These are phyloP conservation scores for Botryotinia globosa DNA, from an alignment of 2,329 filamentous ascomycete genomes.

Conservation along the genomic window DNA sequence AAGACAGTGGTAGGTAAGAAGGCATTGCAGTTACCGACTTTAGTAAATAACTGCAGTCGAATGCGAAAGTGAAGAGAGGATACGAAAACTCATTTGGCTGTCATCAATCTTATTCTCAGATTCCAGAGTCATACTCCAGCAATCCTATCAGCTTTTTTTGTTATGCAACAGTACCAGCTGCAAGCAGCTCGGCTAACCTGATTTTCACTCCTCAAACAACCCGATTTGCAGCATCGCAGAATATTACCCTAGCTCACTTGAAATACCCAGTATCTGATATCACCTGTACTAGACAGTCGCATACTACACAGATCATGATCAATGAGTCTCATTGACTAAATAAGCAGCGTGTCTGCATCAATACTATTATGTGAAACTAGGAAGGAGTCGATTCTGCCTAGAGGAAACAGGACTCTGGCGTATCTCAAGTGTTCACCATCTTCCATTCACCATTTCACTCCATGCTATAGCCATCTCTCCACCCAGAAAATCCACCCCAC, in stretches of 20 bases:
- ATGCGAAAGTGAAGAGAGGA: fast-evolving
- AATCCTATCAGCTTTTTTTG: not conserved
- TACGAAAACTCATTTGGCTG: too few species aligned
- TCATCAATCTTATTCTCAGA: not conserved
- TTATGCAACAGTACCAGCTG: not conserved
- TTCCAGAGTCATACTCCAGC: not conserved
- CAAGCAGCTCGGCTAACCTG: too few species aligned
- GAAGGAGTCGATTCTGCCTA: too few species aligned
- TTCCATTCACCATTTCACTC: too few species aligned
- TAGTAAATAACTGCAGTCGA: not conserved
- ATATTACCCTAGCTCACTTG: not conserved
- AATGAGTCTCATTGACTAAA: not conserved
- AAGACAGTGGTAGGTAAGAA: not conserved
- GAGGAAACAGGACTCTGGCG: too few species aligned
- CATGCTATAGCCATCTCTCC: not conserved
- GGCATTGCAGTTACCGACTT: not conserved
- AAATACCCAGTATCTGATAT: not conserved
- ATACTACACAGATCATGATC: fast-evolving
- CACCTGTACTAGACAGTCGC: not conserved
- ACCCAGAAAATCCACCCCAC: not conserved
- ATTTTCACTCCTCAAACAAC: too few species aligned
- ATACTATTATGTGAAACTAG: not conserved
- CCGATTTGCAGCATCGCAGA: too few species aligned
- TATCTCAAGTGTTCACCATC: not conserved
- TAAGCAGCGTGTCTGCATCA: fast-evolving